phyloP scores from a whole-genome alignment of 768 basidiomycete genomes.

The Termitomyces heimii region DNA sequence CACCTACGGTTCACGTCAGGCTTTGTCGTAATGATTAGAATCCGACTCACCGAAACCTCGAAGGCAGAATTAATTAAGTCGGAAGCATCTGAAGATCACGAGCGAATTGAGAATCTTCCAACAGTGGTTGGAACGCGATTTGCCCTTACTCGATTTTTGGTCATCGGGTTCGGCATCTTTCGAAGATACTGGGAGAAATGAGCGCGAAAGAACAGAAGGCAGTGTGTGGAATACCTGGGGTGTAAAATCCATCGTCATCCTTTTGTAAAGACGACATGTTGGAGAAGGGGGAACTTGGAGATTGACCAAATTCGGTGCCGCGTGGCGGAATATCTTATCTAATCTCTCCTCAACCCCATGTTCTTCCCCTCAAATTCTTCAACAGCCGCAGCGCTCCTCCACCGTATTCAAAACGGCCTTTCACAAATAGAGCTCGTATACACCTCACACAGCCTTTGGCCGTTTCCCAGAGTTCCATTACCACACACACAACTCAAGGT shows the following conservation, averaged over 20 bases:
- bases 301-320: background rate
- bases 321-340: conserved; percentile 10
- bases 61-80: conserved; percentile 78
- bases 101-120: background rate
- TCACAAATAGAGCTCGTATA: conserved; percentile 54
- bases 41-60: conserved; percentile 60
- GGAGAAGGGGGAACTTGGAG: background rate
- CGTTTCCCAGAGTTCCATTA: conserved; percentile 30
- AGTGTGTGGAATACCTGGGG: conserved; percentile 36
- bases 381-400: conserved; percentile 16
- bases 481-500: conserved; percentile 1
- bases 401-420: conserved; percentile 38
- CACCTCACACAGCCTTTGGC: conserved; percentile 60
- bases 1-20: conserved; percentile 45
- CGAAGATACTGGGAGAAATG: conserved; percentile 3
- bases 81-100: conserved; percentile 23
- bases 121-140: background rate
- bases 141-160: conserved; percentile 22
- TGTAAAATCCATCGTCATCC: conserved; percentile 79
- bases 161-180: conserved; percentile 19
- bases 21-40: background rate
- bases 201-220: background rate
- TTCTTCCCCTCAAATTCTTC: background rate
- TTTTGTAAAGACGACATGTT: conserved; percentile 47
- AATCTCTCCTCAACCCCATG: conserved; percentile 1